Percentiles rank a stretch among this genome's conserved stretches.
Conservation (phyloP, 2,329 filamentous ascomycete genomes). For the Alternaria tenuissima region DNA sequence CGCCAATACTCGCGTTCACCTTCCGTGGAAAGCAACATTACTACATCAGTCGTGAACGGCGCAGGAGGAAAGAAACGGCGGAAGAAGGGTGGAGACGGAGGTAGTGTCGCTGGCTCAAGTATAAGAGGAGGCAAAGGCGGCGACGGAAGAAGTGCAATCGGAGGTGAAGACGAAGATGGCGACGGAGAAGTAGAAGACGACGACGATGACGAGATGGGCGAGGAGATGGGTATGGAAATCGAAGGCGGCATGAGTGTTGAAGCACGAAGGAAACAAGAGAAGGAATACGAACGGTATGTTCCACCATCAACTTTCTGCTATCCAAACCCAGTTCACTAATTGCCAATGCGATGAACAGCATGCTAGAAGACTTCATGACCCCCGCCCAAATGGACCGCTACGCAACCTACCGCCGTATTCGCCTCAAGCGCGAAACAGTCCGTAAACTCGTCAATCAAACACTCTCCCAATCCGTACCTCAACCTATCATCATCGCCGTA, state of each 20-base stretch:
- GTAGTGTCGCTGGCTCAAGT: constrained; percentile 50
- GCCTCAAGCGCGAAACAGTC: constrained; percentile 73
- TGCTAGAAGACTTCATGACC: constrained; percentile 72
- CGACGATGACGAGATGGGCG: constrained; percentile 59
- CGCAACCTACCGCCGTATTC: constrained; percentile 74
- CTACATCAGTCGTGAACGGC: constrained; percentile 54
- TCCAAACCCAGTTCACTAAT: neutral
- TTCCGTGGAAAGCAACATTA: constrained; percentile 68
- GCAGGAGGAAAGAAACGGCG: constrained; percentile 67
- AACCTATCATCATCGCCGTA: constrained; percentile 77
- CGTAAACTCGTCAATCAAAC: constrained; percentile 81
- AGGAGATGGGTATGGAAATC: constrained; percentile 55
- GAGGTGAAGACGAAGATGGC: constrained; percentile 63
- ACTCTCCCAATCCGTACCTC: constrained; percentile 78
- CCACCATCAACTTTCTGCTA: neutral
- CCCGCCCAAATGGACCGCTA: constrained; percentile 73
- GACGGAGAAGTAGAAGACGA: constrained; percentile 65
- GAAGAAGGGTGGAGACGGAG: constrained; percentile 48
- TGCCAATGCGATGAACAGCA: constrained; percentile 34
- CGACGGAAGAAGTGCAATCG: constrained; percentile 46
- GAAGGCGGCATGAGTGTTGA: constrained; percentile 63
- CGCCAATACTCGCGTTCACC: constrained; percentile 67
- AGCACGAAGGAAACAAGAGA: constrained; percentile 70
- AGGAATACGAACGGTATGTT: constrained; percentile 65
- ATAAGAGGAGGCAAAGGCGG: constrained; percentile 38